Conservation (phyloP, 2,329 filamentous ascomycete genomes). For the Aspergillus cejpii region DNA sequence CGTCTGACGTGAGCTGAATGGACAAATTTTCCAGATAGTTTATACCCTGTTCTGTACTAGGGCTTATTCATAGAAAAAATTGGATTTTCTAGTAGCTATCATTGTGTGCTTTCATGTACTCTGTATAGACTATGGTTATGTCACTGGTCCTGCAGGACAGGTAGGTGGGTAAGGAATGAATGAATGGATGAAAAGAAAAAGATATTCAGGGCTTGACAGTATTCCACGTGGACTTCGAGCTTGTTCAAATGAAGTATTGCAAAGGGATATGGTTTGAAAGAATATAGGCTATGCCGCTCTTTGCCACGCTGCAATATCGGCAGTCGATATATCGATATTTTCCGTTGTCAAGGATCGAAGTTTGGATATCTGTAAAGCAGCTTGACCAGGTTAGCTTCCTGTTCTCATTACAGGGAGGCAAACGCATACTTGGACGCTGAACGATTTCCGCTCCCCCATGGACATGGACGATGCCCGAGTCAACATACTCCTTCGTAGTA, state of each 20-base stretch:
- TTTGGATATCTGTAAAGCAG: conserved; percentile 19
- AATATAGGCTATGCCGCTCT: conserved; percentile 3
- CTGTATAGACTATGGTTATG: neutral
- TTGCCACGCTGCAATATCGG: conserved; percentile 30
- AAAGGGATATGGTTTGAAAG: neutral
- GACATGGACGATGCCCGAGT: conserved; percentile 28
- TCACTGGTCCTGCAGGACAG: neutral
- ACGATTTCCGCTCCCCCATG: conserved; percentile 20
- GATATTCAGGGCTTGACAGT: too few relatives aligned
- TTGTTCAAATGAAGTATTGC: too few relatives aligned
- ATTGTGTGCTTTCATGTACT: neutral
- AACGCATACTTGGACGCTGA: conserved; percentile 29
- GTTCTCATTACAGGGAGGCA: too few relatives aligned
- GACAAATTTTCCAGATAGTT: too few relatives aligned
- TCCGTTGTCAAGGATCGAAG: conserved; percentile 25
- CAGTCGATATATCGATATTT: conserved; percentile 27
- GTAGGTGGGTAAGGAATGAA: too few relatives aligned
- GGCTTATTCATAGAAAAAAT: too few relatives aligned
- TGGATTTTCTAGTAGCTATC: neutral
- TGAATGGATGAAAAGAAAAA: too few relatives aligned
- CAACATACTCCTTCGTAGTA: conserved; percentile 25
- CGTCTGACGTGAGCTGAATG: too few relatives aligned
- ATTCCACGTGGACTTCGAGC: too few relatives aligned
- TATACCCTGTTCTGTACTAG: too few relatives aligned
- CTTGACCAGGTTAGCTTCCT: conserved; percentile 20